phyloP scores from a whole-genome alignment of 441 rosid genomes.

The Erodium texanum region DNA sequence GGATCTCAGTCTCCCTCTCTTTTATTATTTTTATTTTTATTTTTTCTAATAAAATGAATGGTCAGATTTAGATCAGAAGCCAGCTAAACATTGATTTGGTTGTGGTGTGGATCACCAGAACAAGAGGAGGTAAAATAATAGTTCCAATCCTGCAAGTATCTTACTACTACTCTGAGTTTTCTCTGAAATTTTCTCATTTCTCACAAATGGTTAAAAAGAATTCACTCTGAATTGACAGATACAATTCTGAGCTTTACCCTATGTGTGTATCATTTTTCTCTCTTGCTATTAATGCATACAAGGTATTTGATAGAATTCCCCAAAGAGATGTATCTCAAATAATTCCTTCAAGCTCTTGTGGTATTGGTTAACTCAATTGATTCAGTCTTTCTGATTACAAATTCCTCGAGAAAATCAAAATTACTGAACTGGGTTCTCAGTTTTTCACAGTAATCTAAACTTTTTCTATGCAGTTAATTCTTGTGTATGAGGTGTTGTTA shows the following conservation, averaged over 20 bases:
- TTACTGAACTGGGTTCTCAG: background rate
- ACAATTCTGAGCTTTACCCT: conserved; percentile 1
- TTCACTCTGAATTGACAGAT: background rate
- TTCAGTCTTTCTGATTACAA: background rate
- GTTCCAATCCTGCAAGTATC: conserved; percentile 2
- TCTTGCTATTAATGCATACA: background rate
- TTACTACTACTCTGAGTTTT: background rate
- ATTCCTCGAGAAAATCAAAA: background rate
- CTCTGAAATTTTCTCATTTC: background rate
- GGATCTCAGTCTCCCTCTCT: no score
- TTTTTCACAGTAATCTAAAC: background rate
- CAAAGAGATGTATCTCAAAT: background rate
- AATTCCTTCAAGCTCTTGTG: background rate
- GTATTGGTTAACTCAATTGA: background rate
- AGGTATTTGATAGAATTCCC: background rate
- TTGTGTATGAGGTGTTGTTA: background rate
- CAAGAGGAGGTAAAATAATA: background rate
- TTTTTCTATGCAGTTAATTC: background rate
- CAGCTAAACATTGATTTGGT: background rate
- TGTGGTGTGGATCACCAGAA: background rate
- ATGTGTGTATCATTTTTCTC: background rate
- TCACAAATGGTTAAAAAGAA: conserved; percentile 3
- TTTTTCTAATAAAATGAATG: no score
- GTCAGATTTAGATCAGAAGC: background rate
- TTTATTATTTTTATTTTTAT: no score